Conservation (phyloP, 176 grass and related monocot genomes). For the Carex pumila region DNA sequence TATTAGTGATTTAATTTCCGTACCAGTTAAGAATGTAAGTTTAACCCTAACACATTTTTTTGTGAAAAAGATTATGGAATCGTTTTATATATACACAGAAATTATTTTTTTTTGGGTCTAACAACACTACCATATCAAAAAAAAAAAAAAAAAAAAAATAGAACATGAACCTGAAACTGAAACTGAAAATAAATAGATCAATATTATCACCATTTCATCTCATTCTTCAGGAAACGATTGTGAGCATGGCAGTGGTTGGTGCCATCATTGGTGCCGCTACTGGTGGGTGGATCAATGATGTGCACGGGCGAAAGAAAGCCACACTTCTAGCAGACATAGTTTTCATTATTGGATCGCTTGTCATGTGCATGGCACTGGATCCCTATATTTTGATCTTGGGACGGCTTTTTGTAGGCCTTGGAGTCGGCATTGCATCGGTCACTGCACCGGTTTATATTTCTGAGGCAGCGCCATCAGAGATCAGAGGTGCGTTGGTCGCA, state of each 20-base stretch:
- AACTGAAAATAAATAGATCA: neutral
- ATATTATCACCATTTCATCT: neutral
- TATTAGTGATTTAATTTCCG: too few relatives aligned
- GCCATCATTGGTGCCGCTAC: slow-evolving; percentile 73
- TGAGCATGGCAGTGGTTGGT: slow-evolving; percentile 91
- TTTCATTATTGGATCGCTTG: slow-evolving; percentile 69
- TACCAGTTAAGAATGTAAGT: too few relatives aligned
- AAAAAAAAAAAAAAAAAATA: neutral
- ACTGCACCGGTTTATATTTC: slow-evolving; percentile 88
- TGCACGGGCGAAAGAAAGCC: slow-evolving; percentile 69
- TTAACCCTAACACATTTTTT: neutral
- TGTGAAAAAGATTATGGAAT: neutral
- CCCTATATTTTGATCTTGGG: slow-evolving; percentile 74
- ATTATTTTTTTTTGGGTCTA: neutral
- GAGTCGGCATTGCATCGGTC: slow-evolving; percentile 76
- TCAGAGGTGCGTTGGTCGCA: slow-evolving; percentile 72
- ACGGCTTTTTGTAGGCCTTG: slow-evolving; percentile 75
- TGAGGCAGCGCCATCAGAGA: slow-evolving; percentile 87
- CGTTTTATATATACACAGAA: neutral
- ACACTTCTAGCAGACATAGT: slow-evolving; percentile 80
- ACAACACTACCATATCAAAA: neutral
- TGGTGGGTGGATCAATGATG: slow-evolving; percentile 91
- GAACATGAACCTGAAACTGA: too few relatives aligned
- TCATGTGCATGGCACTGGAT: slow-evolving; percentile 63
- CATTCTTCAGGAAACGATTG: slow-evolving; percentile 78